Evolutionary conservation across 2,329 filamentous ascomycete genomes (phyloP).

Genomic region (Colletotrichum truncatum): DNA sequence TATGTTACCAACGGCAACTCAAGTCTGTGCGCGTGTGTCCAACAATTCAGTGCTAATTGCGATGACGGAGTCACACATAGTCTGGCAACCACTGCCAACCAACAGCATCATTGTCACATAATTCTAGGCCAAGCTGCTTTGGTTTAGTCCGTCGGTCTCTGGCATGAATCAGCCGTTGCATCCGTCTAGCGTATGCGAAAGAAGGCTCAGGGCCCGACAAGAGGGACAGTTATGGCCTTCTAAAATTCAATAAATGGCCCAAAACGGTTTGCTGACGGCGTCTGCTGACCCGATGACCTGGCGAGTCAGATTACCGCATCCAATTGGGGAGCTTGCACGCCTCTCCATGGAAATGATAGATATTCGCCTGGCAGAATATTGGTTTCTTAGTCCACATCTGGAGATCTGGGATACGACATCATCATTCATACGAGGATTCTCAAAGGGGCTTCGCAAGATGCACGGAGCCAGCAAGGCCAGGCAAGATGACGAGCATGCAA

Average conservation of each 20-base stretch:
- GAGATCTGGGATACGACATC: slow-evolving; percentile 4
- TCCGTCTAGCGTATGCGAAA: neutral
- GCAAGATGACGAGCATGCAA: slow-evolving; percentile 21
- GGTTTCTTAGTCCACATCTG: slow-evolving; percentile 13
- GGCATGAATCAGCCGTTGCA: neutral
- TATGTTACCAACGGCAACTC: neutral
- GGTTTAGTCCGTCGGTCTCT: neutral
- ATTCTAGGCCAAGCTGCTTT: neutral
- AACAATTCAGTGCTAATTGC: neutral
- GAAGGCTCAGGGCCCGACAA: neutral
- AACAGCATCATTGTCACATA: neutral
- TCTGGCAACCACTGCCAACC: neutral
- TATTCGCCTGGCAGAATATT: slow-evolving; percentile 24
- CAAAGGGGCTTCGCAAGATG: neutral
- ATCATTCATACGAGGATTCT: neutral
- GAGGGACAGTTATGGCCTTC: neutral
- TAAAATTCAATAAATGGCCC: slow-evolving; percentile 15
- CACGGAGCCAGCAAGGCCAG: neutral
- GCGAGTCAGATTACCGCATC: slow-evolving; percentile 15
- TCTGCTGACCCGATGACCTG: slow-evolving; percentile 11
- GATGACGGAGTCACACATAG: neutral
- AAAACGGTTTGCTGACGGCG: slow-evolving; percentile 2
- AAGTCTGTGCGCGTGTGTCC: slow-evolving; percentile 19
- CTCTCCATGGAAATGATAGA: slow-evolving; percentile 8
- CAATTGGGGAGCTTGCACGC: neutral